phyloP scores from a whole-genome alignment of 495 filamentous ascomycete species.

The Annulohypoxylon stygium region DNA sequence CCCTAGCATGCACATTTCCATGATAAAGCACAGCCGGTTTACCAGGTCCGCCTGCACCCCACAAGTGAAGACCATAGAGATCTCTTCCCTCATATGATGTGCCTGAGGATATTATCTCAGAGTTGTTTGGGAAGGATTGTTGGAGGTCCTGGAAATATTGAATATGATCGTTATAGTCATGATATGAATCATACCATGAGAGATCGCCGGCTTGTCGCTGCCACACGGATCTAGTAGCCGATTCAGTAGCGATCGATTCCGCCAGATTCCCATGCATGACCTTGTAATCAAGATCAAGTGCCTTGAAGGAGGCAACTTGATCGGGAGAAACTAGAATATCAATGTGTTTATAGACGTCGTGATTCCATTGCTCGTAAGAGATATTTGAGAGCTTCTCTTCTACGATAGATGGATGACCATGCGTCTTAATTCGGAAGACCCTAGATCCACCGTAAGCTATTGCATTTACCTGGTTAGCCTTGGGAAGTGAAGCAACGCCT shows the following conservation, averaged over 20 bases:
- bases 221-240: constrained; percentile 4
- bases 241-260: constrained; percentile 57
- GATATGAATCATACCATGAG: constrained; percentile 63
- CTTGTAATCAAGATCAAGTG: constrained; percentile 50
- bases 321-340: constrained; percentile 57
- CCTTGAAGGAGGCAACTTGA: constrained; percentile 52
- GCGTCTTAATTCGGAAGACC: constrained; percentile 53
- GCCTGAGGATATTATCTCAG: constrained; percentile 61
- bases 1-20: constrained; percentile 65
- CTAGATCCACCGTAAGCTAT: constrained; percentile 57
- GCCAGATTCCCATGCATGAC: constrained; percentile 62
- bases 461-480: neutral
- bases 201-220: constrained; percentile 37
- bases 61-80: constrained; percentile 65
- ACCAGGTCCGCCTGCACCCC: constrained; percentile 57
- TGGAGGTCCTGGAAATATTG: constrained; percentile 58
- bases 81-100: constrained; percentile 58
- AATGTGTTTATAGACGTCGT: constrained; percentile 47
- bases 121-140: constrained; percentile 56
- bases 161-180: constrained; percentile 61
- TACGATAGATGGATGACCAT: constrained; percentile 38
- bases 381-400: constrained; percentile 50
- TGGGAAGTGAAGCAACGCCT: constrained; percentile 19
- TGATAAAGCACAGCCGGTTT: constrained; percentile 65
- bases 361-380: constrained; percentile 48